Base-by-base conservation (phyloP, 2,329 filamentous ascomycete genomes). In the Diaporthe destruens region DNA sequence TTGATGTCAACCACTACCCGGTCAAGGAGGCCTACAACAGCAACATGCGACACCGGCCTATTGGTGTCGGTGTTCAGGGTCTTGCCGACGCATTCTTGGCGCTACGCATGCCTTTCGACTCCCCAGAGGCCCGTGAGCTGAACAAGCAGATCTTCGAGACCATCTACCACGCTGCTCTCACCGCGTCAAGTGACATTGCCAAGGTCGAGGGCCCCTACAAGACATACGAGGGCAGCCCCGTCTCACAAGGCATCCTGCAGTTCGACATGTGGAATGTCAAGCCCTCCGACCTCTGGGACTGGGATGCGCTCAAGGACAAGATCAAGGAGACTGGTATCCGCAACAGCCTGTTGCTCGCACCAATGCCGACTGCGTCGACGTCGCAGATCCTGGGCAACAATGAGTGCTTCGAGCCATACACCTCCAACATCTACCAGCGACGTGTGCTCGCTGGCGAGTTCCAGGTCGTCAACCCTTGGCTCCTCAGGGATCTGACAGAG, bases 141-240 rank as follows among this genome's bases (percentile, higher is more conserved):
- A 99, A 99, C 89, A 95, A 93, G 80, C 95, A 99, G 84, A 98
- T 99, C 83, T 99, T 99, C 77, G 96, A 99, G 88, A 99, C 96
- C 75, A 98, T 99, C 84, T 99, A 99, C 86, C 96, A 99, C 82
- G 96, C 92, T 81, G 94, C 95, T 72, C 87, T 98, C 75, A 98
- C 95, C 71, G 93, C 94, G 29, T 99, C 96, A 0, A 91, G 93
- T 80, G 91, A 98, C 72, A 86, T 98, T 76, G 94, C 96, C 75
- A 93, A 94, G 87, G 87, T 93, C 77, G 85, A 95, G 72, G 96
- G 96, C 5, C 84, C 95, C 7, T 99, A 99, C 84, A 89, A 92
- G 77, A 95, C 95, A 4, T 99, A 98, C 81, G 90, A 96, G 82
- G 96, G 96, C 75, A 98, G 94, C 36, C 96, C 96, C 39, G 93